Evolutionary conservation across 1,284 basidiomycete genomes (phyloP), one percentile per base, ranked within the genome.

Genomic region (Phlebopus sp.): DNA sequence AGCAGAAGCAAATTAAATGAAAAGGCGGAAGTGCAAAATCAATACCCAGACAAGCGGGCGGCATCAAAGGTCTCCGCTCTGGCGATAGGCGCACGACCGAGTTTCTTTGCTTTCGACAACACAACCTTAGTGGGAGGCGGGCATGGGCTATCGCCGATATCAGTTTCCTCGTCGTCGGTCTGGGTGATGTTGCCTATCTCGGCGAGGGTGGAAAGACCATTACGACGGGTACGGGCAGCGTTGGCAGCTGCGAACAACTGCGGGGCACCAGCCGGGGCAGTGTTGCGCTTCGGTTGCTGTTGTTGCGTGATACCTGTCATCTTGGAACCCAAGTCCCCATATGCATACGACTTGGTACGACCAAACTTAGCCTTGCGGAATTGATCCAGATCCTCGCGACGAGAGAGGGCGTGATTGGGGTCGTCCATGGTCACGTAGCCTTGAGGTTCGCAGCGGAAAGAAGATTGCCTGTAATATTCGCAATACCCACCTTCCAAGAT

Each of bases 381-480:
- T 55, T 92, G 89, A 69, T 92, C 90, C 46, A 97, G 70, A 60
- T 97, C 92, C 59, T 90, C 84, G 45, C 85, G 80, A 40, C 94
- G 86, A 37, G 90, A 86, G 15, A 77, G 73, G 21, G 84, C 78
- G 67, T 94, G 86, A 35, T 78, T 77, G 0, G 94, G 93, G 64
- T 98, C 94, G 61, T 98, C 92, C 96, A 99, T 99, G 15, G 77
- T 81, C 32, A 97, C 84, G 66, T 99, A 99, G 2, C 79, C 85
- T 19, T 72, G 74, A 0, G 93, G 94, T 47, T 89, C 75, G 72
- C 95, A 97, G 37, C 85, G 84, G 39, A 69, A 60, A 1, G 80
- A 73, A 50, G 79, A 85, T 34, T 72, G 68, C 58, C 83, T 79
- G 74, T 79, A 97, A 71, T 95, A 99, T 44, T 82, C 79, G 59